phyloP scores from a whole-genome alignment of 768 basidiomycete species.

The Russula olivacea region DNA sequence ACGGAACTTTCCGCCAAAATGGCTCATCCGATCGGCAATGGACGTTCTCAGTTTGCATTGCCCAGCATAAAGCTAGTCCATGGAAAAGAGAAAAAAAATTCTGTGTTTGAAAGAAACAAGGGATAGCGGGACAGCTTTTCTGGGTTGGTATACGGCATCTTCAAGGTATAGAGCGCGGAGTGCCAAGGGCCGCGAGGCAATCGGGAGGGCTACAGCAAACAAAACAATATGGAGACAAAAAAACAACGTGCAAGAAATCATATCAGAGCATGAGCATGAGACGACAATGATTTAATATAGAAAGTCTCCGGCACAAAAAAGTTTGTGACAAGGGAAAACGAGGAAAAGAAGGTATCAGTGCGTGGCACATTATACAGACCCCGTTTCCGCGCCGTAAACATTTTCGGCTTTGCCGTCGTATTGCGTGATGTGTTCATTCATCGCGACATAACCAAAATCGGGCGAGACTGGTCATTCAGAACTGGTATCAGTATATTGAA shows the following conservation, averaged over 20 bases:
- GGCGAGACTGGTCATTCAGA: conserved; percentile 66
- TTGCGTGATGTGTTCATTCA: conserved; percentile 56
- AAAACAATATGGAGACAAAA: conserved; percentile 20
- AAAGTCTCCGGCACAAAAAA: conserved; percentile 19
- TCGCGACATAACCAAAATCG: conserved; percentile 78
- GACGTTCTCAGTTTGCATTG: conserved; percentile 18
- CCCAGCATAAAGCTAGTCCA: conserved; percentile 14
- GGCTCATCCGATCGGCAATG: conserved; percentile 21
- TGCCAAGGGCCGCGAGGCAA: conserved; percentile 21
- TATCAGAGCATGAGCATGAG: conserved; percentile 24
- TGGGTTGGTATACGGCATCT: conserved; percentile 24
- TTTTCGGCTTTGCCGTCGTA: conserved; percentile 24
- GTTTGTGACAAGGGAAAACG: conserved; percentile 18
- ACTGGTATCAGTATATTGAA: conserved; percentile 26
- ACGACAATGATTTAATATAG: conserved; percentile 22
- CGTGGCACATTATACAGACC: conserved; percentile 22
- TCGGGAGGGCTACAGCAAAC: conserved; percentile 21
- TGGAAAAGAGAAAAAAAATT: conserved; percentile 14
- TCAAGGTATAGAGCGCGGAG: conserved; percentile 23
- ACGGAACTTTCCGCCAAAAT: conserved; percentile 22
- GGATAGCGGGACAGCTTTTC: conserved; percentile 11
- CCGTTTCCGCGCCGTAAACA: conserved; percentile 22
- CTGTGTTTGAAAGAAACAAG: conserved; percentile 10
- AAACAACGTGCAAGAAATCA: conserved; percentile 24
- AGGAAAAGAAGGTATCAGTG: conserved; percentile 17